Base-by-base conservation (phyloP, 2,329 filamentous ascomycete species). In the Pyrenophora teres region DNA sequence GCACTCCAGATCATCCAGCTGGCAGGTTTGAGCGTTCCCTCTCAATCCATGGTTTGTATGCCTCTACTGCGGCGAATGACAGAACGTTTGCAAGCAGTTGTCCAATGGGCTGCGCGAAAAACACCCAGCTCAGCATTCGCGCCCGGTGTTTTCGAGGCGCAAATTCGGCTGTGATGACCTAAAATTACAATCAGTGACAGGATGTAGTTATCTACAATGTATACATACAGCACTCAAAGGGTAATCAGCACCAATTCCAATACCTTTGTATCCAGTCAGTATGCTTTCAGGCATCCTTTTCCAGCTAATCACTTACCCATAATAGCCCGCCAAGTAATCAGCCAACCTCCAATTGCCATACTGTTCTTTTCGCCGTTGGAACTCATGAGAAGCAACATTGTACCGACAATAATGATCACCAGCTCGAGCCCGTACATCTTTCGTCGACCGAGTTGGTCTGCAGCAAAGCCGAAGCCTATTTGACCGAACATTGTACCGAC, bases 81-180 rank as follows among this genome's bases (percentile, higher is more conserved):
- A 71, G 55, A 6, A 71, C 59, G 35, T 68, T 70, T 38, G 66
- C 65, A 16, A 70, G 58, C 8, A 68, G 52, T 41, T 77, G 75
- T 4, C 75, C 75, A 15, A 77, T 58, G 3, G 74, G 74, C 40
- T 77, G 75, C 48, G 76, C 75, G 33, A 76, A 67, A 56, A 77
- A 77, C 1, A 77, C 73, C 46, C 70, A 69, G 25, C 69, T 67
- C 53, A 77, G 54, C 74, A 77, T 77, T n/a, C 74, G 60, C 2
- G 69, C 74, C 21, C 75, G 64, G 40, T 66, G 63, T 41, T 67
- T 69, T 13, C 68, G 59, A 2, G 74, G 72, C 3, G 74, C 68
- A 62, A 74, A 76, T 43, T 77, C 74, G 3, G 68, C 62, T 4
- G 71, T 72, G 16, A 77, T 76, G 25, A 68, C 55, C 57, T 60